Base-by-base conservation (phyloP, 345 rosid species). In the Citrus australasica region DNA sequence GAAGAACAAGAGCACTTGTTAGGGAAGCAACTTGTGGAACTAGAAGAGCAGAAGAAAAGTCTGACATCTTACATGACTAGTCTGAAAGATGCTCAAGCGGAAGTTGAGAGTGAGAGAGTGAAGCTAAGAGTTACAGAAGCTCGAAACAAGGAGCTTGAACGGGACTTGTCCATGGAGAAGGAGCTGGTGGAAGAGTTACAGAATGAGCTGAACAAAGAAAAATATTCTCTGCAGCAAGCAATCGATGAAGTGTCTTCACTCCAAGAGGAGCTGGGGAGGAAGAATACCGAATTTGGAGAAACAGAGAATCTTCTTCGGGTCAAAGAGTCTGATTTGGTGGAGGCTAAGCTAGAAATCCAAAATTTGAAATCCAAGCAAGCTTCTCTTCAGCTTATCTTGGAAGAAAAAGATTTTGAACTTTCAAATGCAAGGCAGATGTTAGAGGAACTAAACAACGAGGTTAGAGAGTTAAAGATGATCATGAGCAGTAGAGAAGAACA, bases 291-390 rank as follows among this genome's bases (percentile, higher is more conserved):
- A 67, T 92, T 92, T 79, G 83, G 42, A 83, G 86, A 89, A 42
- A 83, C 91, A 79, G 89, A 77, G 76, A 63, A 80, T 69, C 83
- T 88, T 84, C 93, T 95, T 70, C 84, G 78, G 61, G 83, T 40
- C 74, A 91, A 91, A 82, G 97, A 92, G 82, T 80, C 87, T 21
- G 91, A 90, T 55, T 77, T 93, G 83, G 98, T 87, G 81, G 93
- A 93, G 78, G 99, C 92, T 69, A 93, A 84, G 84, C 86, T 95
- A 65, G 97, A 95, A 82, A 91, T 95, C 76, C 93, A 87, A 86
- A 89, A 87, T 82, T 87, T 92, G 86, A 87, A 87, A 75, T 88
- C 96, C 32, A 90, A 92, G 83, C 89, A 82, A 79, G 90, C 89
- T 79, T 88, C 99, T 76, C 87, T 95, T 75, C 87, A 84, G 81